Conservation (phyloP, 2,329 filamentous ascomycete genomes). For the Aspergillaceae sp. region DNA sequence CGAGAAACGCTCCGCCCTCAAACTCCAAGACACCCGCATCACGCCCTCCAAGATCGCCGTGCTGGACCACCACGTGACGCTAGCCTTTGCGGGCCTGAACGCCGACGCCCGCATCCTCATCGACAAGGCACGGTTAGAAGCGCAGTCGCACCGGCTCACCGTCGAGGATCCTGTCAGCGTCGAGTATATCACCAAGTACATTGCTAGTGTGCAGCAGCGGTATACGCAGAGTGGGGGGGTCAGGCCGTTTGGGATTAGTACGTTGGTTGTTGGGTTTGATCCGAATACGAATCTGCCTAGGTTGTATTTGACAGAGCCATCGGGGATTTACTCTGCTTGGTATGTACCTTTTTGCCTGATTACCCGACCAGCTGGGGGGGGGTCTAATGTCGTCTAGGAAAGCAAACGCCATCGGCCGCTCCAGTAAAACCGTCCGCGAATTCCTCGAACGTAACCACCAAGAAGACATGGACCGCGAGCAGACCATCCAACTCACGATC, state of each 20-base stretch:
- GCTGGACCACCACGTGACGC: constrained; percentile 89
- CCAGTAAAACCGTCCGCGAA: constrained; percentile 97
- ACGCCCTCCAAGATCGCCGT: constrained; percentile 98
- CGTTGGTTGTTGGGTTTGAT: constrained; percentile 96
- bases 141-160: constrained; percentile 91
- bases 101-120: constrained; percentile 96
- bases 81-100: constrained; percentile 94
- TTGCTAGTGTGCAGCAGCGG: constrained; percentile 93
- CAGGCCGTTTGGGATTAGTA: constrained; percentile 96
- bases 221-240: constrained; percentile 99
- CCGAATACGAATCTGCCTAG: constrained; percentile 79
- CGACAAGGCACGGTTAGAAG: constrained; percentile 95
- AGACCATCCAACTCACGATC: constrained; percentile 92
- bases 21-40: constrained; percentile 97
- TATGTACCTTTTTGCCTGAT: constrained; percentile 38
- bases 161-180: constrained; percentile 96
- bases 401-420: constrained; percentile 96
- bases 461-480: constrained; percentile 91
- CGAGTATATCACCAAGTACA: constrained; percentile 99
- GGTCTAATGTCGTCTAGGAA: constrained; percentile 57
- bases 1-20: constrained; percentile 98
- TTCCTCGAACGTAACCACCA: constrained; percentile 99
- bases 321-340: constrained; percentile 98
- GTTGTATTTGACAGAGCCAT: constrained; percentile 98
- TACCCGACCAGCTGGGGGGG: background rate